Conservation (phyloP, 345 rosid species). For the Luvunga scandens region DNA sequence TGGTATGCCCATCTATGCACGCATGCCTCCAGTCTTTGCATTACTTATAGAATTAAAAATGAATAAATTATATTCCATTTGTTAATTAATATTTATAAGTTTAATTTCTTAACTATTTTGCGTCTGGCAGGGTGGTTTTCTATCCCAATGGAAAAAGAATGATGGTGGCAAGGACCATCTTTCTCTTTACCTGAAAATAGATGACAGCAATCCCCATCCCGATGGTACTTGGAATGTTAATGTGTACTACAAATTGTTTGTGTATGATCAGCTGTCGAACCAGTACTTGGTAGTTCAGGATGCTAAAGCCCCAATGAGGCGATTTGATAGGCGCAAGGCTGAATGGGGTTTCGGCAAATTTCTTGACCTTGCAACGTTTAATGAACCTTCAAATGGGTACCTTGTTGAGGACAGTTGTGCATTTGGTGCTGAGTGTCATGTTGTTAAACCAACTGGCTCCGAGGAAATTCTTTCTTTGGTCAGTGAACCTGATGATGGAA, state of each 20-base stretch:
- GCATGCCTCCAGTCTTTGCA: no score
- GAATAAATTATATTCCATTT: no score
- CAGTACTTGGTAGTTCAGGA: conserved; percentile 9
- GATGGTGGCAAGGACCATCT: not conserved
- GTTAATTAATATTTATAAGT: no score
- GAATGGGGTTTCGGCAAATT: conserved; percentile 13
- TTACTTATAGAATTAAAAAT: no score
- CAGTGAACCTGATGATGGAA: not conserved
- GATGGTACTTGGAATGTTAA: conserved; percentile 14
- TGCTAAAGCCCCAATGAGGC: not conserved
- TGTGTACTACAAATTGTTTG: conserved; percentile 7
- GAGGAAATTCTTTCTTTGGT: conserved; percentile 1
- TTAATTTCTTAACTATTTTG: no score
- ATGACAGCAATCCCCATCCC: not conserved
- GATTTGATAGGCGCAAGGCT: not conserved
- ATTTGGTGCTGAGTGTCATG: conserved; percentile 7
- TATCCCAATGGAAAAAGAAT: conserved; percentile 17
- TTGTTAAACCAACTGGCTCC: not conserved
- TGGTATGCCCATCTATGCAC: no score
- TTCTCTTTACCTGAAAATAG: conserved; percentile 20
- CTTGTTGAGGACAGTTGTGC: not conserved
- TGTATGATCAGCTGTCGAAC: not conserved
- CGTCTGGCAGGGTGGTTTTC: no score
- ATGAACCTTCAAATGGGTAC: conserved; percentile 6
- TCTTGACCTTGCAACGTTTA: conserved; percentile 1